These are phyloP conservation scores for Aphanomyces euteiches DNA, from an alignment of 352 stramenopile species.

Conservation along the genomic window DNA sequence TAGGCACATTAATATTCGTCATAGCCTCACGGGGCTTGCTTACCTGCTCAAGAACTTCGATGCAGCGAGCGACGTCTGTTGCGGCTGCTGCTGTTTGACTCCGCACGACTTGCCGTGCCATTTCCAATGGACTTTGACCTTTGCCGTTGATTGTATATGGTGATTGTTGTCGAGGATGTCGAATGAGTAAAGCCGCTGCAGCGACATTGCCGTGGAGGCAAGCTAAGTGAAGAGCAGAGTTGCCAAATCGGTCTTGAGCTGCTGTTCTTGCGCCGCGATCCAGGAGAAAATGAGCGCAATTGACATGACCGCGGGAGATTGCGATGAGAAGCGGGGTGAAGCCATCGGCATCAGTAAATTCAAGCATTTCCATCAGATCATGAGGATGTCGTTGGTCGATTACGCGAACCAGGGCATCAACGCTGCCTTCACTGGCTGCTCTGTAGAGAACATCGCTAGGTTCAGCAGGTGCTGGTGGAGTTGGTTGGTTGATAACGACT, in stretches of 20 bases:
- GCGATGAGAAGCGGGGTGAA: slow-evolving; percentile 64
- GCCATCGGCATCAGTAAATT: background rate
- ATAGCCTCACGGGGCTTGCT: slow-evolving; percentile 39
- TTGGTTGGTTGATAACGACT: too few relatives aligned
- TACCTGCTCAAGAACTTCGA: slow-evolving; percentile 36
- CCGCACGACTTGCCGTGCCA: slow-evolving; percentile 75
- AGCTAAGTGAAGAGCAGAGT: slow-evolving; percentile 13
- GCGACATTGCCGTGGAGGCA: background rate
- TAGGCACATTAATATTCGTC: slow-evolving; percentile 45
- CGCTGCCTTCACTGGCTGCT: too few relatives aligned
- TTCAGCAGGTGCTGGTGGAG: too few relatives aligned
- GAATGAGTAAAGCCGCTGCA: background rate
- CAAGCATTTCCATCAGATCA: background rate
- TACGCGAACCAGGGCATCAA: too few relatives aligned
- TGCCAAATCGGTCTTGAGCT: background rate
- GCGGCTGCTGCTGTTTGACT: slow-evolving; percentile 77
- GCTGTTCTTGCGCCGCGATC: slow-evolving; percentile 64
- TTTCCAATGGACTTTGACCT: slow-evolving; percentile 74
- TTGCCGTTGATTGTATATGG: slow-evolving; percentile 54
- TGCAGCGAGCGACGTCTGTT: slow-evolving; percentile 62
- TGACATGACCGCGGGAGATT: slow-evolving; percentile 62
- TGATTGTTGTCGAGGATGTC: background rate
- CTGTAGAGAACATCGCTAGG: too few relatives aligned
- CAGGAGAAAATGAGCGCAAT: slow-evolving; percentile 71
- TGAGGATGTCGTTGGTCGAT: background rate